phyloP scores from a whole-genome alignment of 176 grass and related monocot species.

The Tillandsia fasciculata region DNA sequence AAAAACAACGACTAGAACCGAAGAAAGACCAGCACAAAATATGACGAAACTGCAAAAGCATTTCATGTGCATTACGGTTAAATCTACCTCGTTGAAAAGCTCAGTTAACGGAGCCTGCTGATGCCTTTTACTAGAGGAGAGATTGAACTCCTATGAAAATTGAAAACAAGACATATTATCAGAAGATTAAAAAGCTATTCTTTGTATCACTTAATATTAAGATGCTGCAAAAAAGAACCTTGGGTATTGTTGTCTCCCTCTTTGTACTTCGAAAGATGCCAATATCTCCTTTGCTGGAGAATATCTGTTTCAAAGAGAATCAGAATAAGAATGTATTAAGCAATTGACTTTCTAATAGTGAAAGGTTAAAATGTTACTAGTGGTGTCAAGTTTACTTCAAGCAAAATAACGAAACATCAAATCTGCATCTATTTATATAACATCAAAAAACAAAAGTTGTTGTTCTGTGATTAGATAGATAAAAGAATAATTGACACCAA shows the following conservation, averaged over 20 bases:
- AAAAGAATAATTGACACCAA: not conserved
- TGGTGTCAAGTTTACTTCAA: too few relatives aligned
- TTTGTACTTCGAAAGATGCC: conserved; percentile 37
- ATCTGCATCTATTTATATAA: not conserved
- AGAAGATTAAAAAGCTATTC: not conserved
- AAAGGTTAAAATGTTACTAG: too few relatives aligned
- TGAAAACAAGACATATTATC: conserved; percentile 10
- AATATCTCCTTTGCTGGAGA: conserved; percentile 41
- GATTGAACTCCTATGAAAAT: conserved; percentile 56
- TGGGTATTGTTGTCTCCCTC: conserved; percentile 50
- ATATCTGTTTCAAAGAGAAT: conserved; percentile 29
- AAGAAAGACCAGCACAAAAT: not conserved
- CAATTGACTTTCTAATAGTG: too few relatives aligned
- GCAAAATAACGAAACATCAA: not conserved
- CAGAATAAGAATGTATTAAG: not conserved
- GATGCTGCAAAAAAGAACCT: conserved; percentile 30
- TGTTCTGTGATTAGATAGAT: not conserved
- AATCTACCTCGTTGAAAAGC: conserved; percentile 67
- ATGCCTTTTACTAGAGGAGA: conserved; percentile 41
- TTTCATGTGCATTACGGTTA: not conserved
- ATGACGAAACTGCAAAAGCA: not conserved
- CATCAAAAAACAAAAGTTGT: too few relatives aligned
- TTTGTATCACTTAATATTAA: not conserved
- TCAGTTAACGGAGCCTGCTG: conserved; percentile 53
- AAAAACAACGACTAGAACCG: not conserved